These are phyloP conservation scores for Leucosporidium scottii DNA, from an alignment of 768 basidiomycete species.

Conservation along the genomic window DNA sequence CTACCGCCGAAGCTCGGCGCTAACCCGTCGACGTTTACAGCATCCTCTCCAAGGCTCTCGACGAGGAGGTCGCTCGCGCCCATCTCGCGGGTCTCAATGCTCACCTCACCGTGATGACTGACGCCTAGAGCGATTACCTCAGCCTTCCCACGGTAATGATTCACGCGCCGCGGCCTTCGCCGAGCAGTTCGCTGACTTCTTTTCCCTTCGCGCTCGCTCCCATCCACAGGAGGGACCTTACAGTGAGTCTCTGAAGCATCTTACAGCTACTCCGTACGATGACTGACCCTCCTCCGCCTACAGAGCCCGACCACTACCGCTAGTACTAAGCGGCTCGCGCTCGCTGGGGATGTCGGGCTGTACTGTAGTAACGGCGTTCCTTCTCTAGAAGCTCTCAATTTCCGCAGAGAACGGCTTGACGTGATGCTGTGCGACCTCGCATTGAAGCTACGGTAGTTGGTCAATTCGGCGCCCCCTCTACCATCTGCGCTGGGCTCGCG, in stretches of 20 bases:
- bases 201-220: too few relatives aligned
- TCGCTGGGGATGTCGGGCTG: too few relatives aligned
- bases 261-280: constrained; percentile 45
- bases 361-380: too few relatives aligned
- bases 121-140: constrained; percentile 80
- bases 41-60: constrained; percentile 95
- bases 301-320: constrained; percentile 56
- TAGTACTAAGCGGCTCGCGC: constrained; percentile 44
- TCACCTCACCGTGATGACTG: constrained; percentile 56
- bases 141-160: constrained; percentile 60
- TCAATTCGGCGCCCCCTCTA: too few relatives aligned
- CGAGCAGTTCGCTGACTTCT: too few relatives aligned
- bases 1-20: neutral
- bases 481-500: too few relatives aligned
- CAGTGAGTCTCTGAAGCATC: constrained; percentile 57
- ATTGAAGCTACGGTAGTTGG: too few relatives aligned
- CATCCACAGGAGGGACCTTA: constrained; percentile 56
- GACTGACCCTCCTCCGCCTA: neutral
- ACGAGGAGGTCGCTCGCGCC: constrained; percentile 97
- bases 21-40: constrained; percentile 18
- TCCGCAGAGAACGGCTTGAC: too few relatives aligned
- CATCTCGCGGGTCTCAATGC: constrained; percentile 86
- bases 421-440: too few relatives aligned
- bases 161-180: too few relatives aligned
- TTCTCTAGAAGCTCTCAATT: too few relatives aligned